Evolutionary conservation across 495 filamentous ascomycete species (phyloP).

Genomic region (Talaromyces ruber): DNA sequence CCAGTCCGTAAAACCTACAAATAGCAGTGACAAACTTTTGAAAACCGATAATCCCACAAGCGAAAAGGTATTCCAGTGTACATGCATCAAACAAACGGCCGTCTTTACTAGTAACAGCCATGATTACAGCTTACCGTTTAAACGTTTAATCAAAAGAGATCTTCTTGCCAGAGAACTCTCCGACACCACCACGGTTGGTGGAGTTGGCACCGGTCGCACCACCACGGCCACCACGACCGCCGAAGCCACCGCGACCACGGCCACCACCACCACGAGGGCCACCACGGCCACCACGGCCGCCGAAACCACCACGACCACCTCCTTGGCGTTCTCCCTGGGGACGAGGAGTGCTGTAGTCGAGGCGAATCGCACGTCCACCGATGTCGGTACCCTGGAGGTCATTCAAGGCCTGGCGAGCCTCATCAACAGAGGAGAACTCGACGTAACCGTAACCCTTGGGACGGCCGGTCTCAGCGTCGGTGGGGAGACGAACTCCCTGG

Average conservation of each 20-base stretch:
- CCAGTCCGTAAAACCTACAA: neutral
- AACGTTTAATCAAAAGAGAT: conserved; percentile 54
- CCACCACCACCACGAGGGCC: conserved; percentile 46
- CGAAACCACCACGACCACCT: conserved; percentile 37
- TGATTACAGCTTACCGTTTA: conserved; percentile 5
- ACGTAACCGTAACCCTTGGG: conserved; percentile 97
- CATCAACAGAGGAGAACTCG: conserved; percentile 72
- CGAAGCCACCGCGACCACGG: conserved; percentile 44
- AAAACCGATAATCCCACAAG: neutral
- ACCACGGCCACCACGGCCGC: conserved; percentile 39
- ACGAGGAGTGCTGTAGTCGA: conserved; percentile 82
- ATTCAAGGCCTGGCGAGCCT: conserved; percentile 70
- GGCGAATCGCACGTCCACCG: conserved; percentile 70
- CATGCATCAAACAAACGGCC: neutral
- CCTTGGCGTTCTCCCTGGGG: conserved; percentile 47
- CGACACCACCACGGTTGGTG: conserved; percentile 65
- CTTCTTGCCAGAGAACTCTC: conserved; percentile 88
- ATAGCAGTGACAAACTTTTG: neutral
- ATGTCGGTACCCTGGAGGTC: conserved; percentile 69
- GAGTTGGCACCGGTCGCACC: conserved; percentile 32
- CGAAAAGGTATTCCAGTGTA: conserved; percentile 1
- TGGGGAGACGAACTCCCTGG: conserved; percentile 78
- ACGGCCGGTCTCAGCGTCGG: conserved; percentile 75
- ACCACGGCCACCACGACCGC: conserved; percentile 43
- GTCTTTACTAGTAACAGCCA: neutral